Base-by-base conservation (phyloP, 2,329 filamentous ascomycete species). In the Alternaria triticina region DNA sequence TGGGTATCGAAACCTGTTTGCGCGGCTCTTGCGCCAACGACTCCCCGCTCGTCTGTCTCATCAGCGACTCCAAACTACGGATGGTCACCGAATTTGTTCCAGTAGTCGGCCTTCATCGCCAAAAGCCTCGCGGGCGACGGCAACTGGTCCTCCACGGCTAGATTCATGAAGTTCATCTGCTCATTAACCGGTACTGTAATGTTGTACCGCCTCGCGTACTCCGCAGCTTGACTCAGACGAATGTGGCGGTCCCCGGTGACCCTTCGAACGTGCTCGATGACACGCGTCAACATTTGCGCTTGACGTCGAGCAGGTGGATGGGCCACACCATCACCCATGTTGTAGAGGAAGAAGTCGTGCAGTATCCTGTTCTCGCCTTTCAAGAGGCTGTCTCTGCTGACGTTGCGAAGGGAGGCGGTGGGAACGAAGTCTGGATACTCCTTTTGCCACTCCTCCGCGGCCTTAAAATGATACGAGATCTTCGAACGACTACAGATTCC, bases 271-370 rank as follows among this genome's bases (percentile, higher is more conserved):
- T 64, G 61, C 3, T 50, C 40, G 27, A 64, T 64, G 9, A 57
- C 61, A 6, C 23, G 33, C 5, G 57, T 64, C 12, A 64, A 54
- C 40, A 57, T 46, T 25, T 64, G 61, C 27, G 47, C 52, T 9
- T 36, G 40, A 20, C 40, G 28, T 30, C 61, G 47, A 9, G 15
- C 27, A 13, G 58, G 61, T 17, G 55, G 54, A 13, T 27, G 30
- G 6, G 25, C 47, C 20, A 64, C 61, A n/a, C 49, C 49, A 25
- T 64, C 58, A 5, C 57, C 61, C 61, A 64, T 64, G 15, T 52
- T 46, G 27, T 52, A 33, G 6, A 64, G 57, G 45, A 56, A 64
- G 52, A 47, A 64, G 47, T 64, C 61, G 23, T 60, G 57, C 5
- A 51, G 28, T 2, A 13, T 17, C 2, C 9, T 51, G 22, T 60